A percentile compares a stretch with the other conserved stretches of the same genome.
Conservation (phyloP, 768 basidiomycete genomes). For the Boletus sensibilis region DNA sequence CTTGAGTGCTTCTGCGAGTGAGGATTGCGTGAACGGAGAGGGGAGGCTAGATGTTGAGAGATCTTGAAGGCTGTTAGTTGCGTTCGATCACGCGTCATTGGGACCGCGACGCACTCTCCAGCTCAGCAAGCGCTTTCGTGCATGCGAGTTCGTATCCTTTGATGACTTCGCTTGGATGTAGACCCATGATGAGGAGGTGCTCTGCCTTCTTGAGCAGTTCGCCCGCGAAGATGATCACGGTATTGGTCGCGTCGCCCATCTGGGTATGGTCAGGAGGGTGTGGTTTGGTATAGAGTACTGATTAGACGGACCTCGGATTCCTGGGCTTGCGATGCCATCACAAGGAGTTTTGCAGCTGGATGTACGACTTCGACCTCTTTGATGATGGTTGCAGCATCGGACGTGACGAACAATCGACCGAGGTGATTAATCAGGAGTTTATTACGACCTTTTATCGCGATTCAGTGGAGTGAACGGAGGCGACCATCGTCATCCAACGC, state of each 20-base stretch:
- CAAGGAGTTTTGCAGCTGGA: slow-evolving; percentile 97
- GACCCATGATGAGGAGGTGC: slow-evolving; percentile 89
- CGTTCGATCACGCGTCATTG: slow-evolving; percentile 7
- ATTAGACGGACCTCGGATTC: slow-evolving; percentile 74
- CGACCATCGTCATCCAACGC: slow-evolving; percentile 29
- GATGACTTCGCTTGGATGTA: slow-evolving; percentile 95
- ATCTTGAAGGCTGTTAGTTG: slow-evolving; percentile 40
- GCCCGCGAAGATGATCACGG: slow-evolving; percentile 92
- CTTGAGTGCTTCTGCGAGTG: slow-evolving; percentile 74
- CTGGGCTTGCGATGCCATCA: slow-evolving; percentile 97
- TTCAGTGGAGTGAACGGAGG: slow-evolving; percentile 1
- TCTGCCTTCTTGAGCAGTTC: slow-evolving; percentile 94
- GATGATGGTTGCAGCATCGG: slow-evolving; percentile 98
- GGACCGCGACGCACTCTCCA: slow-evolving; percentile 76
- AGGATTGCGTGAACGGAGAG: slow-evolving; percentile 64
- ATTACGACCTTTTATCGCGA: slow-evolving; percentile 68
- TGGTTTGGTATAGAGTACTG: not conserved
- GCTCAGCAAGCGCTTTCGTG: slow-evolving; percentile 77
- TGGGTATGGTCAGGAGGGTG: slow-evolving; percentile 29
- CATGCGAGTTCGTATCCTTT: slow-evolving; percentile 94
- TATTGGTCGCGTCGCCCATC: slow-evolving; percentile 98
- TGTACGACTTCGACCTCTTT: slow-evolving; percentile 98
- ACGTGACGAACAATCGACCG: slow-evolving; percentile 93
- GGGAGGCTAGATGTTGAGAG: slow-evolving; percentile 70
- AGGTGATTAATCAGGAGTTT: slow-evolving; percentile 98